Evolutionary conservation across 495 filamentous ascomycete species (phyloP).

Genomic region (Echria macrotheca): DNA sequence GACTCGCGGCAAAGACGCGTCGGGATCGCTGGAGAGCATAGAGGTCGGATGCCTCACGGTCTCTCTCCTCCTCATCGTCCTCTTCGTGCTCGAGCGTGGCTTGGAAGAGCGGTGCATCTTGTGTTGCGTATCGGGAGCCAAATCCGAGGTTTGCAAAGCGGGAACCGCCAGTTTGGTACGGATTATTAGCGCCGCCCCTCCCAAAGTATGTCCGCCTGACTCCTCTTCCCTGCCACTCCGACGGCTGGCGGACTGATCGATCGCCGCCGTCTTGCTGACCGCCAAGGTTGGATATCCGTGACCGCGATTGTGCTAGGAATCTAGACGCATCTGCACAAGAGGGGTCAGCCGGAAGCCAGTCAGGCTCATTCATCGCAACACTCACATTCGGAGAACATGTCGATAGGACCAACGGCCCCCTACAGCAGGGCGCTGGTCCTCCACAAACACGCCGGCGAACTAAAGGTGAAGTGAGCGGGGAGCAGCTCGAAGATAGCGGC

Average conservation of each 20-base stretch:
- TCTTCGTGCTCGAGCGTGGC: slow-evolving; percentile 78
- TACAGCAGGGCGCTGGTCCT: slow-evolving; percentile 12
- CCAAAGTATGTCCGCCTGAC: slow-evolving; percentile 33
- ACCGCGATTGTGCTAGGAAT: slow-evolving; percentile 96
- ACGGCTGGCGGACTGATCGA: slow-evolving; percentile 25
- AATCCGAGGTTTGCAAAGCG: slow-evolving; percentile 72
- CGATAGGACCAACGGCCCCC: slow-evolving; percentile 22
- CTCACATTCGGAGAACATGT: slow-evolving; percentile 98
- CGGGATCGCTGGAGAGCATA: slow-evolving; percentile 87
- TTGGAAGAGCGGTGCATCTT: slow-evolving; percentile 87
- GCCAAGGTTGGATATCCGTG: slow-evolving; percentile 60
- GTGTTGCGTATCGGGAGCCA: slow-evolving; percentile 61
- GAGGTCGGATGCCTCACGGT: slow-evolving; percentile 87
- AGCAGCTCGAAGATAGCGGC: no score
- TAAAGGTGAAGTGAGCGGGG: no score
- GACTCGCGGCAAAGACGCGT: slow-evolving; percentile 75
- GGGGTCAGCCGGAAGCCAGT: neutral
- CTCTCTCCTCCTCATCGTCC: slow-evolving; percentile 81
- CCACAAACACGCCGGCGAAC: slow-evolving; percentile 3
- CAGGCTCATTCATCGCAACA: no score
- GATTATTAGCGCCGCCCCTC: slow-evolving; percentile 50
- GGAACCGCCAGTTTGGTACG: slow-evolving; percentile 64
- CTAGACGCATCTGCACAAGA: slow-evolving; percentile 78
- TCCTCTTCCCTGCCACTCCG: slow-evolving; percentile 32
- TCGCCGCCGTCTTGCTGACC: slow-evolving; percentile 53